Evolutionary conservation across 305 asterid species (phyloP).

Genomic region (Nicotiana rustica): DNA sequence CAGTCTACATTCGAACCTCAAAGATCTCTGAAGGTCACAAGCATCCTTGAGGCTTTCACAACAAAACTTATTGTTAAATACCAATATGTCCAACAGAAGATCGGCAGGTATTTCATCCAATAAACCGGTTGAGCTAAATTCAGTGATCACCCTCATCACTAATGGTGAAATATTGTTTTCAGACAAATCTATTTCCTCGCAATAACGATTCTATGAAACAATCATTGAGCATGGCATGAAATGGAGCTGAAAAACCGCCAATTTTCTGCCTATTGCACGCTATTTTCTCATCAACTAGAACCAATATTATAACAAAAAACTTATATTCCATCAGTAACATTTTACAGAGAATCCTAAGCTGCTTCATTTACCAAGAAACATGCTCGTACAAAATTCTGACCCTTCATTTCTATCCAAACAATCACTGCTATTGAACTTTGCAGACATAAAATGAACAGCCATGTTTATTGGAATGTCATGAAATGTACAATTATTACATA

Average conservation of each 20-base stretch:
- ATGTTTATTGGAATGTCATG: slow-evolving; percentile 2
- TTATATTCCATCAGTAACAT: neutral
- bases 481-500: slow-evolving; percentile 23
- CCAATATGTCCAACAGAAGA: slow-evolving; percentile 79
- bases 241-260: slow-evolving; percentile 54
- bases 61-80: slow-evolving; percentile 90
- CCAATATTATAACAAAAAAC: slow-evolving; percentile 4
- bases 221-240: slow-evolving; percentile 69
- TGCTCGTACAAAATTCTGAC: slow-evolving; percentile 9
- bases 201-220: slow-evolving; percentile 72
- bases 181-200: slow-evolving; percentile 80
- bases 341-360: neutral
- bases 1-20: no score
- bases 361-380: neutral
- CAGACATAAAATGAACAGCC: neutral
- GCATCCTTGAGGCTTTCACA: slow-evolving; percentile 91
- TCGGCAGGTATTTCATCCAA: slow-evolving; percentile 35
- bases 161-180: slow-evolving; percentile 75
- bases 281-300: slow-evolving; percentile 41
- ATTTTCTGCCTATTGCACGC: slow-evolving; percentile 74
- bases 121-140: slow-evolving; percentile 64
- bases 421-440: slow-evolving; percentile 28
- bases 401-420: neutral
- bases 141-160: slow-evolving; percentile 67
- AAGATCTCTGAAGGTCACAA: slow-evolving; percentile 50